A percentile compares a stretch with the other conserved stretches of the same genome.
Conservation (phyloP, 257 asterid genomes). For the Solanum lignicaule region DNA sequence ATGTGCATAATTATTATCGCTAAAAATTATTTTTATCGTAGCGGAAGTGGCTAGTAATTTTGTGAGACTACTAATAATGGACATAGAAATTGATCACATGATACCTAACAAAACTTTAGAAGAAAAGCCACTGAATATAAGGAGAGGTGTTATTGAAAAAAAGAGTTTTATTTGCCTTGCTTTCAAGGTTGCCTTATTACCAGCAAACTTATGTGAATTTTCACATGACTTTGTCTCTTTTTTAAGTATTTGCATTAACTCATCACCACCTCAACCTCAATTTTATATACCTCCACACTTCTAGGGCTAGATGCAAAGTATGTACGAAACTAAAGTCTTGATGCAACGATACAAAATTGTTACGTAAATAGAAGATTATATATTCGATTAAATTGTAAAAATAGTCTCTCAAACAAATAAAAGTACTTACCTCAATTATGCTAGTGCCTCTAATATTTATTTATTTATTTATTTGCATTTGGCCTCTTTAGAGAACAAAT, state of each 20-base stretch:
- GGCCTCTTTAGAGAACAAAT: background rate
- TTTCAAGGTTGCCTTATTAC: slow-evolving; percentile 11
- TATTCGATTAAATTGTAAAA: rapidly evolving
- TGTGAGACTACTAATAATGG: background rate
- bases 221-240: slow-evolving; percentile 28
- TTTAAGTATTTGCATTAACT: slow-evolving; percentile 9
- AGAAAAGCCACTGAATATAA: slow-evolving; percentile 1
- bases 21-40: too few relatives aligned
- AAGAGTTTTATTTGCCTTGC: slow-evolving; percentile 9
- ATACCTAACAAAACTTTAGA: slow-evolving; percentile 3
- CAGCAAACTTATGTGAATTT: slow-evolving; percentile 12
- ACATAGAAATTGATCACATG: slow-evolving; percentile 8
- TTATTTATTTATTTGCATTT: background rate
- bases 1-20: background rate
- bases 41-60: background rate
- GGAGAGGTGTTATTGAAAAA: background rate
- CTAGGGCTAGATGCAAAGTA: background rate
- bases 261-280: background rate
- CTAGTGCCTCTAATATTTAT: background rate
- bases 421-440: background rate
- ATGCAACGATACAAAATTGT: background rate
- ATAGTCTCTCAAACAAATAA: too few relatives aligned
- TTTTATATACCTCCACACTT: background rate
- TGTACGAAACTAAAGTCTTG: background rate
- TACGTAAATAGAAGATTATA: rapidly evolving